Percentiles rank a stretch among this genome's conserved stretches.
These are phyloP conservation scores for Salvia miltiorrhiza DNA, from an alignment of 257 asterid genomes.

Conservation along the genomic window DNA sequence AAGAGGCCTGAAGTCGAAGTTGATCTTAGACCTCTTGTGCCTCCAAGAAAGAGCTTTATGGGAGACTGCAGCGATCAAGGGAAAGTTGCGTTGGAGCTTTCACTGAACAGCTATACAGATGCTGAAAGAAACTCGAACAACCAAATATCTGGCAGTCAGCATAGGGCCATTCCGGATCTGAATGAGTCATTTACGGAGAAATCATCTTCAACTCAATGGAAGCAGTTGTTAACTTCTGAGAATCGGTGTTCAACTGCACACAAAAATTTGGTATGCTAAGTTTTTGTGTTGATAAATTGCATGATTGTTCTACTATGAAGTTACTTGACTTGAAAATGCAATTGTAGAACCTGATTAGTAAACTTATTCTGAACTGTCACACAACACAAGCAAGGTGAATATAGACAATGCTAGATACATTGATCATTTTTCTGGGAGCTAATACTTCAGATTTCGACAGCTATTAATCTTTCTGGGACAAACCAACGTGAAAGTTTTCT, in stretches of 20 bases:
- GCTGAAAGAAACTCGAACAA: slow-evolving; percentile 23
- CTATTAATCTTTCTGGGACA: background rate
- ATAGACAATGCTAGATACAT: background rate
- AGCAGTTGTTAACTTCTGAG: slow-evolving; percentile 24
- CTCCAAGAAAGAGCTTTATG: slow-evolving; percentile 27
- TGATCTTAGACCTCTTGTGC: slow-evolving; percentile 16
- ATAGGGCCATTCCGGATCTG: slow-evolving; percentile 43
- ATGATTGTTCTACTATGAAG: background rate
- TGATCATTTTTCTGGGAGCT: background rate
- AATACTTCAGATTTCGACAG: background rate
- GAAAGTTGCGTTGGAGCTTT: slow-evolving; percentile 48
- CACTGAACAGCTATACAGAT: slow-evolving; percentile 41
- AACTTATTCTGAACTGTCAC: background rate
- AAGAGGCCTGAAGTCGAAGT: slow-evolving; percentile 38
- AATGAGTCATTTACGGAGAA: slow-evolving; percentile 36
- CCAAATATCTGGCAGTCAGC: slow-evolving; percentile 22
- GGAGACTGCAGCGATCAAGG: slow-evolving; percentile 32
- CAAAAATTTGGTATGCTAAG: slow-evolving; percentile 26
- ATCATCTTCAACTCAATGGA: slow-evolving; percentile 19
- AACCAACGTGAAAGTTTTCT: background rate
- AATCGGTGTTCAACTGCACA: slow-evolving; percentile 17
- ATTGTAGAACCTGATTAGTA: background rate
- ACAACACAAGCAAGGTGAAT: background rate
- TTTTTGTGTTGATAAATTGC: slow-evolving; percentile 2
- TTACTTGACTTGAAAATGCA: background rate